Percentiles rank a stretch among this genome's conserved stretches.
phyloP scores from a whole-genome alignment of 2,329 filamentous ascomycete genomes.

The Aspergillus ochraceus region DNA sequence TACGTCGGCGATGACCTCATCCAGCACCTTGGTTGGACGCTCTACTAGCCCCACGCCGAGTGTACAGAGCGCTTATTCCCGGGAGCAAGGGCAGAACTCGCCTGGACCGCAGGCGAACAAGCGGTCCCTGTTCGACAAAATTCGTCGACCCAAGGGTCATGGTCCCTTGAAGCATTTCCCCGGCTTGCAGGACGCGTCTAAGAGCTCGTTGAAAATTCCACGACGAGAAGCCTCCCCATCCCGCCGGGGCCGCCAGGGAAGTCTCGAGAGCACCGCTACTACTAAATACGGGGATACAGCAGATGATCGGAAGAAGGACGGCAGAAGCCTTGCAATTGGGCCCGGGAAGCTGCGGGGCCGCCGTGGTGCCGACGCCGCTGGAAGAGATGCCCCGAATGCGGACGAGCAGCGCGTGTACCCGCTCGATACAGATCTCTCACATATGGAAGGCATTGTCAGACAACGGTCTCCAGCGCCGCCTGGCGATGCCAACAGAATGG shows the following conservation, averaged over 20 bases:
- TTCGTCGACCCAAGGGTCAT: slow-evolving; percentile 51
- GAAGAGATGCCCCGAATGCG: slow-evolving; percentile 32
- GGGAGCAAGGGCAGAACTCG: slow-evolving; percentile 44
- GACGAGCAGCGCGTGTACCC: slow-evolving; percentile 67
- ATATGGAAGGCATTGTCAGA: slow-evolving; percentile 89
- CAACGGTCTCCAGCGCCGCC: slow-evolving; percentile 69
- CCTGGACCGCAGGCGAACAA: slow-evolving; percentile 39
- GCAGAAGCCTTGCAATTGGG: slow-evolving; percentile 34
- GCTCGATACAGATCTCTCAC: slow-evolving; percentile 82
- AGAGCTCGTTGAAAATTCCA: slow-evolving; percentile 24
- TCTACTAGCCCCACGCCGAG: slow-evolving; percentile 83
- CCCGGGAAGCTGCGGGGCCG: slow-evolving; percentile 35
- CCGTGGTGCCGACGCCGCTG: slow-evolving; percentile 18
- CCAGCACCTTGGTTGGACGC: slow-evolving; percentile 56
- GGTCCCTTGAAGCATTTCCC: slow-evolving; percentile 33
- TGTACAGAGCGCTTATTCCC: slow-evolving; percentile 60
- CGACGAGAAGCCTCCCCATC: slow-evolving; percentile 36
- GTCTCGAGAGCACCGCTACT: slow-evolving; percentile 30
- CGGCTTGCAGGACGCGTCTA: slow-evolving; percentile 28
- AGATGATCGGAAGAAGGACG: slow-evolving; percentile 42
- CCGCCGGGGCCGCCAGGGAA: slow-evolving; percentile 35
- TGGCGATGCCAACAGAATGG: slow-evolving; percentile 53
- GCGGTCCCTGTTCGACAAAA: slow-evolving; percentile 54
- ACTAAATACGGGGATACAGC: slow-evolving; percentile 26
- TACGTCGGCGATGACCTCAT: slow-evolving; percentile 51